Percentiles rank a stretch among this genome's conserved stretches.
These are phyloP conservation scores for Pseudocercospora musae DNA, from an alignment of 2,329 filamentous ascomycete species.

Conservation along the genomic window DNA sequence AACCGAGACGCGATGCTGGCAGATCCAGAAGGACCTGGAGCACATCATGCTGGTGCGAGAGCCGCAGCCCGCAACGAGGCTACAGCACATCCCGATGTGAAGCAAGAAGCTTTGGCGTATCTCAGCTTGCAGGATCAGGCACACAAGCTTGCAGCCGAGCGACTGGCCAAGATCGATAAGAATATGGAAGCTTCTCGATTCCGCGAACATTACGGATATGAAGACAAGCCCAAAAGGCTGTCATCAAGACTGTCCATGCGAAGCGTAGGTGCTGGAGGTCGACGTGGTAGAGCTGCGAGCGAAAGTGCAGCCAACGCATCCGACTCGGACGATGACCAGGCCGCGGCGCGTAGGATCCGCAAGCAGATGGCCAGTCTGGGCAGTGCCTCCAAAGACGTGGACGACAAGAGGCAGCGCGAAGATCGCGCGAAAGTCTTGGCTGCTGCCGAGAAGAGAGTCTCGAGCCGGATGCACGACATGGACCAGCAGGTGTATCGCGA, in stretches of 20 bases:
- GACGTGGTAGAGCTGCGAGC: conserved; percentile 62
- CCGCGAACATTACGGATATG: conserved; percentile 73
- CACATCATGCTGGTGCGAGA: conserved; percentile 25
- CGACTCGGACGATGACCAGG: conserved; percentile 56
- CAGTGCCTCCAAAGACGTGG: conserved; percentile 63
- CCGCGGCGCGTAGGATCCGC: conserved; percentile 68
- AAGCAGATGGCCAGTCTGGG: conserved; percentile 77
- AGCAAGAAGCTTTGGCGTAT: conserved; percentile 50
- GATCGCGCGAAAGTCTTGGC: conserved; percentile 75
- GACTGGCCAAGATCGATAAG: conserved; percentile 74
- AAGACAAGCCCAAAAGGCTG: conserved; percentile 49
- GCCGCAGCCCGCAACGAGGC: conserved; percentile 27
- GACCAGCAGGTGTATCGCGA: conserved; percentile 76
- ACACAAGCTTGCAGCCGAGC: conserved; percentile 79
- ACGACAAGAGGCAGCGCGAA: conserved; percentile 68
- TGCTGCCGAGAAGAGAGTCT: conserved; percentile 82
- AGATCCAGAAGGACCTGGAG: conserved; percentile 20
- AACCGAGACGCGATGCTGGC: conserved; percentile 31
- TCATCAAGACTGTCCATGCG: conserved; percentile 50
- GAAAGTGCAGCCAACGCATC: conserved; percentile 49
- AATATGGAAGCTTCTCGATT: conserved; percentile 62
- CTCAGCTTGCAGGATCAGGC: conserved; percentile 79
- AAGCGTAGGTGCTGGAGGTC: conserved; percentile 39
- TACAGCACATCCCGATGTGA: conserved; percentile 47
- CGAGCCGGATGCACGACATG: conserved; percentile 71